phyloP scores from a whole-genome alignment of 768 basidiomycete genomes.

The Lactarius trivialis region DNA sequence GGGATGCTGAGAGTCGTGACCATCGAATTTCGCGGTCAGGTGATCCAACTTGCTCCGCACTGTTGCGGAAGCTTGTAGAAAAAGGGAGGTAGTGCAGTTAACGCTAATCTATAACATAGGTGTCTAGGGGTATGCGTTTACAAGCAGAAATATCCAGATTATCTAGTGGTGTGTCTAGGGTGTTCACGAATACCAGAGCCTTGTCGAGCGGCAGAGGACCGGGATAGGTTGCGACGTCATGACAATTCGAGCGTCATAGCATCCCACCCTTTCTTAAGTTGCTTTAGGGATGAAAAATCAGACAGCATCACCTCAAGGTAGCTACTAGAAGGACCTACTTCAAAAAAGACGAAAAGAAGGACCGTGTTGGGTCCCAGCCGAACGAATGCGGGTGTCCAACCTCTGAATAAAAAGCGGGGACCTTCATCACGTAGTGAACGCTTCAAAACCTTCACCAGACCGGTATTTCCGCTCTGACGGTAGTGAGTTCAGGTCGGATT shows the following conservation, averaged over 20 bases:
- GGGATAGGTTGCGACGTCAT: not conserved
- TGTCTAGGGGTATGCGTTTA: not conserved
- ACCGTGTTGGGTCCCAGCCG: slow-evolving; percentile 81
- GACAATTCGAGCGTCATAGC: not conserved
- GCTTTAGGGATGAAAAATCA: slow-evolving; percentile 34
- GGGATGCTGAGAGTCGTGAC: not conserved
- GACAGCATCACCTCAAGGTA: not conserved
- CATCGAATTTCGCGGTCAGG: slow-evolving; percentile 14
- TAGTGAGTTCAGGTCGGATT: slow-evolving; percentile 2
- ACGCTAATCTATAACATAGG: not conserved
- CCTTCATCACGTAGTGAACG: slow-evolving; percentile 68
- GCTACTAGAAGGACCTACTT: slow-evolving; percentile 39
- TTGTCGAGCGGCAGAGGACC: not conserved
- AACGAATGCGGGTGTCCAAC: slow-evolving; percentile 85
- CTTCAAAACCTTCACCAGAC: slow-evolving; percentile 45
- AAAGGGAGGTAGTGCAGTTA: not conserved
- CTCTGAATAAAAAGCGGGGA: slow-evolving; percentile 72
- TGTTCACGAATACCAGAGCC: too few species aligned
- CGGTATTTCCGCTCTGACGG: slow-evolving; percentile 44
- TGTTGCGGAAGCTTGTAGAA: too few species aligned
- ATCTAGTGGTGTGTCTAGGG: not conserved
- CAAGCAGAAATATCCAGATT: not conserved
- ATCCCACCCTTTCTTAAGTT: slow-evolving; percentile 64
- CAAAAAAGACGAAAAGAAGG: slow-evolving; percentile 79
- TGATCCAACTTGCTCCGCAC: slow-evolving; percentile 1